A percentile compares a stretch with the other conserved stretches of the same genome.
Conservation (phyloP, 768 basidiomycete species). For the Suillus placidus region DNA sequence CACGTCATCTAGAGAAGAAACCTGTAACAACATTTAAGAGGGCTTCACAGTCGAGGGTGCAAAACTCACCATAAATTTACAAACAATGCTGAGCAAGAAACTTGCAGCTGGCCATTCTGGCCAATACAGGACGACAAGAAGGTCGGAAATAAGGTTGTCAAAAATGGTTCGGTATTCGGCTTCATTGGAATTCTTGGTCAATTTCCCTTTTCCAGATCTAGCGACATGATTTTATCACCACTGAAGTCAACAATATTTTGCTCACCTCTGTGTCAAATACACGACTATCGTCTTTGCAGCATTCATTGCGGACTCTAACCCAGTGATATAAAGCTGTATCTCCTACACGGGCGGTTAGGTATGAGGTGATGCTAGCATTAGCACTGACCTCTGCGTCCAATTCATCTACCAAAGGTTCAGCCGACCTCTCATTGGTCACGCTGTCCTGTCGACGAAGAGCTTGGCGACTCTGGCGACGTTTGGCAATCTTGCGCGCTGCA, state of each 20-base stretch:
- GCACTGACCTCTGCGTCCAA: slow-evolving; percentile 60
- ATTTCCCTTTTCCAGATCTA: slow-evolving; percentile 85
- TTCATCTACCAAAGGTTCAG: slow-evolving; percentile 65
- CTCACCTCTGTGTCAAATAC: slow-evolving; percentile 70
- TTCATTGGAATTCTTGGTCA: slow-evolving; percentile 90
- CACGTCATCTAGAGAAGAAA: slow-evolving; percentile 80
- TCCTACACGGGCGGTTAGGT: slow-evolving; percentile 47
- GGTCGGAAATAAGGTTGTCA: slow-evolving; percentile 86
- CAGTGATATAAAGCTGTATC: slow-evolving; percentile 67
- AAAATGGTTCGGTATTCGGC: slow-evolving; percentile 92
- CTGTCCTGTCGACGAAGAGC: slow-evolving; percentile 68
- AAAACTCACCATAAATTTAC: slow-evolving; percentile 77
- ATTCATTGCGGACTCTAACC: slow-evolving; percentile 79
- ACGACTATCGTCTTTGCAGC: slow-evolving; percentile 83
- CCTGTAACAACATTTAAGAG: slow-evolving; percentile 43
- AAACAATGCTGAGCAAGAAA: slow-evolving; percentile 76
- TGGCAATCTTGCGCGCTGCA: slow-evolving; percentile 64
- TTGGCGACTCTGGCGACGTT: slow-evolving; percentile 60
- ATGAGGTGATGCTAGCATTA: background rate
- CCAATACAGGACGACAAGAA: slow-evolving; percentile 87
- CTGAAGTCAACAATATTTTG: background rate
- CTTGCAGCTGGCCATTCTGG: slow-evolving; percentile 98
- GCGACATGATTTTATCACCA: slow-evolving; percentile 21
- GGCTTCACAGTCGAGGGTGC: background rate
- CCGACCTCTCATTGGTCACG: slow-evolving; percentile 46